Evolutionary conservation across 148 eudicot genomes (phyloP), one percentile per base, ranked within the genome.

Genomic region (Rhododendron vialii): DNA sequence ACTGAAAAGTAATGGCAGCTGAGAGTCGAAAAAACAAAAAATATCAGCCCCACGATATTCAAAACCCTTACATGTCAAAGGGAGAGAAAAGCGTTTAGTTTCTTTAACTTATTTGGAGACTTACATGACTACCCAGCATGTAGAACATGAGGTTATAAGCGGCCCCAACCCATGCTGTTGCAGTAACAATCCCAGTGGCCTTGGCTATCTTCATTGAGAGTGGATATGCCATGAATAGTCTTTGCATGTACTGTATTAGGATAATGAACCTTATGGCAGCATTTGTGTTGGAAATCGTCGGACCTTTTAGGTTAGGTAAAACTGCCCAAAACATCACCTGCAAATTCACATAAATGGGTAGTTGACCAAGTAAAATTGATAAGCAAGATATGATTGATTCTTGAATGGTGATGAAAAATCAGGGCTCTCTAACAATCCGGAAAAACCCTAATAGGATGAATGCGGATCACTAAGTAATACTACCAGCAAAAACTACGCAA

Each of bases 121-220:
- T 91, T 91, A 94, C 96, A 88, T 94, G 96, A 88, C 96, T 93
- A 84, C 92, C 93, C 78, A 94, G 86, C 82, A 94, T 81, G 89
- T 88, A 94, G 74, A 94, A 94, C 90, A 94, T 90, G 87, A 94
- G 91, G 81, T 94, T 94, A 75, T 94, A 94, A 17, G 95, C 96
- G 43, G 96, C 96, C 61, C 96, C 95, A 41, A 93, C 96, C 96
- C 96, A 94, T 11, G 96, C 95, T 75, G 96, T 93, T 85, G 92
- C 93, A 35, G 94, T 93, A 50, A 94, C 95, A 47, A 94, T 95
- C 77, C 96, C 96, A n/a, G 91, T 93, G 43, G 95, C 88, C 87
- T 89, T 89, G 8, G 92, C 90, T 76, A 94, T 93, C 86, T 92
- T 91, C 20, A 94, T 86, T 14, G 94, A 88, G 28, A 94, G 88